These are phyloP conservation scores for Liriodendron chinense DNA, from an alignment of 164 flowering plant species.

Conservation along the genomic window DNA sequence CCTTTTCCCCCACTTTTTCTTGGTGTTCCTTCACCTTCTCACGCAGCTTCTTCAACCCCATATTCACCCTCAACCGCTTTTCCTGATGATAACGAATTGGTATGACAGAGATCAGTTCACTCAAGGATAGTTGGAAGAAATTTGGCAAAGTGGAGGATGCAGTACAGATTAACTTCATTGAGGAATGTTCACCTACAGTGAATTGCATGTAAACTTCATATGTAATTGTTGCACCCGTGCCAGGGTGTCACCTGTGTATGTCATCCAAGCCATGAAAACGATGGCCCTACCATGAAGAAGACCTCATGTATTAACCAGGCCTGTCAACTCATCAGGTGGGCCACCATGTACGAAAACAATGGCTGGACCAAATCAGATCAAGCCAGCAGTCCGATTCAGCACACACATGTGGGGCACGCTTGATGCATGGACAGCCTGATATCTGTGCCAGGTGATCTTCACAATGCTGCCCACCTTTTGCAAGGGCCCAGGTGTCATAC, in stretches of 20 bases:
- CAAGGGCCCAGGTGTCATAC: no score
- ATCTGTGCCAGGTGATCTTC: no score
- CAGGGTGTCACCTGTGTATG: neutral
- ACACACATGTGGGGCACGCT: no score
- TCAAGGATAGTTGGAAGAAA: neutral
- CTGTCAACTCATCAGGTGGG: no score
- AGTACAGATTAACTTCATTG: neutral
- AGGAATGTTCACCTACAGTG: neutral
- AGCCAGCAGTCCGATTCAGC: no score
- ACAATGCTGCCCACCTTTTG: no score
- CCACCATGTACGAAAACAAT: no score
- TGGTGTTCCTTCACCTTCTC: conserved; percentile 95
- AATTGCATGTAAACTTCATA: no score
- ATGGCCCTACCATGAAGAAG: neutral
- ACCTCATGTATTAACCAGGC: no score
- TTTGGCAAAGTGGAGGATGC: neutral
- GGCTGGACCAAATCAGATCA: no score
- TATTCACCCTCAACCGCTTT: conserved; percentile 87
- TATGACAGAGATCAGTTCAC: neutral
- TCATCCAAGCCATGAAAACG: neutral
- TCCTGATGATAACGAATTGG: conserved; percentile 45
- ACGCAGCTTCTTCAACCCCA: conserved; percentile 73
- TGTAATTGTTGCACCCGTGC: no score
- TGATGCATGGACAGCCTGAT: no score
- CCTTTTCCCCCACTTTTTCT: conserved; percentile 57